Conservation (phyloP, 2,329 filamentous ascomycete species). For the Penicillium sp. region DNA sequence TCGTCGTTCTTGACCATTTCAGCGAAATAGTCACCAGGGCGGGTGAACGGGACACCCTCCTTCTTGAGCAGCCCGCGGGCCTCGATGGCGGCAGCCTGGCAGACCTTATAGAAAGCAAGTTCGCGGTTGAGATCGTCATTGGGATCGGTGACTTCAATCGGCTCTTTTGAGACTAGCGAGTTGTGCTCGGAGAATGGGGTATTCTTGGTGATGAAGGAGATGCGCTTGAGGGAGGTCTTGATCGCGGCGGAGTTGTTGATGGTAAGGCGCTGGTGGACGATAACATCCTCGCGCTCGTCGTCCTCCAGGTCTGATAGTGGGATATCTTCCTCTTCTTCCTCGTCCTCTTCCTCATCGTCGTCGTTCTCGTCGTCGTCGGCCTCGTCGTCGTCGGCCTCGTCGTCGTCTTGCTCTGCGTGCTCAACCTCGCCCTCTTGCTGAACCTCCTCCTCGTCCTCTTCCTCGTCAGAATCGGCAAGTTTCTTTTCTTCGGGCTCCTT, state of each 20-base stretch:
- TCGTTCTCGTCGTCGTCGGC: constrained; percentile 40
- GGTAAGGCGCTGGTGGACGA: constrained; percentile 87
- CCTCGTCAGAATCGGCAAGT: constrained; percentile 29
- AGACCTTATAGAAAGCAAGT: constrained; percentile 89
- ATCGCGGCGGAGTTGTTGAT: constrained; percentile 97
- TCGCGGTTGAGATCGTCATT: constrained; percentile 92
- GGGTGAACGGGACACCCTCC: constrained; percentile 81
- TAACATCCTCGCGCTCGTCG: constrained; percentile 80
- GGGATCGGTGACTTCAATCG: constrained; percentile 76
- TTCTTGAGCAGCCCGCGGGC: constrained; percentile 75
- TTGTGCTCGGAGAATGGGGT: constrained; percentile 84
- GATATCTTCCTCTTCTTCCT: constrained; percentile 82
- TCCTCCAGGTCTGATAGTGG: constrained; percentile 82
- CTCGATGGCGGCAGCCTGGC: constrained; percentile 72
- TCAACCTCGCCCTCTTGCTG: constrained; percentile 42
- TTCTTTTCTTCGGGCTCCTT: constrained; percentile 36
- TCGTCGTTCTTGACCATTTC: constrained; percentile 99
- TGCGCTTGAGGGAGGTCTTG: constrained; percentile 72
- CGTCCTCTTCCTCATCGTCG: constrained; percentile 61
- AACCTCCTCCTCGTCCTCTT: constrained; percentile 30
- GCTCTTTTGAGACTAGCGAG: constrained; percentile 67
- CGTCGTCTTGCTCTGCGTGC: constrained; percentile 34
- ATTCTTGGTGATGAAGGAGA: constrained; percentile 56
- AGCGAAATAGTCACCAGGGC: constrained; percentile 93
- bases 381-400: constrained; percentile 38